A percentile compares a stretch with the other conserved stretches of the same genome.
Conservation (phyloP, 2,329 filamentous ascomycete species). For the Fusarium fujikuroi region DNA sequence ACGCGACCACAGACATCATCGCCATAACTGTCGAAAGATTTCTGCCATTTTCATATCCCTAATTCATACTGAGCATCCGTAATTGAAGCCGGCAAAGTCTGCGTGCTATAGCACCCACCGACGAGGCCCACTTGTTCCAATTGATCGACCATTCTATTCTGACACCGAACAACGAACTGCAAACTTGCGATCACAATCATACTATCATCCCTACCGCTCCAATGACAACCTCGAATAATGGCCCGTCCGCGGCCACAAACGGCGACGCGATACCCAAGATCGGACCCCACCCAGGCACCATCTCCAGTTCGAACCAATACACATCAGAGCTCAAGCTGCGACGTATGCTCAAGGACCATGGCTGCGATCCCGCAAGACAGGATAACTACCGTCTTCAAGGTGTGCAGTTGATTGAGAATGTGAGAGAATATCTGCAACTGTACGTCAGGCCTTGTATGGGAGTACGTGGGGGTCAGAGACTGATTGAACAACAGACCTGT, state of each 20-base stretch:
- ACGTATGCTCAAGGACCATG: constrained; percentile 74
- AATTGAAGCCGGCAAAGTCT: not conserved
- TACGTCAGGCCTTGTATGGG: constrained; percentile 49
- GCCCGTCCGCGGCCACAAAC: constrained; percentile 23
- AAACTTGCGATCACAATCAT: not conserved
- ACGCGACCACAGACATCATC: not conserved
- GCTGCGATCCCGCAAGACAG: constrained; percentile 80
- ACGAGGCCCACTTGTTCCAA: not conserved
- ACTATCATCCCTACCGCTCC: not conserved
- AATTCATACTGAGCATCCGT: not conserved
- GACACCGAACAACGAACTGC: not conserved
- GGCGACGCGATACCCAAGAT: constrained; percentile 41
- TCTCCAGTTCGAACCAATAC: constrained; percentile 72
- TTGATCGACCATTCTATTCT: not conserved
- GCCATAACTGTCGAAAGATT: not conserved
- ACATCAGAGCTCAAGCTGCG: constrained; percentile 84
- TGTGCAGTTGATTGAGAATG: constrained; percentile 87
- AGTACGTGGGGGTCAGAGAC: not conserved
- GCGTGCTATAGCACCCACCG: no score
- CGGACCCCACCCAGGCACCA: constrained; percentile 60
- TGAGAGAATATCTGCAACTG: constrained; percentile 82
- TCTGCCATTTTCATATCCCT: not conserved
- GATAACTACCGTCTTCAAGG: constrained; percentile 85
- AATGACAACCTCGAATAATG: constrained; percentile 28
- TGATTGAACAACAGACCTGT: constrained; percentile 70